These are phyloP conservation scores for Cyberlindnera xishuangbannaensis DNA, from an alignment of 805 yeast genomes.

Conservation along the genomic window DNA sequence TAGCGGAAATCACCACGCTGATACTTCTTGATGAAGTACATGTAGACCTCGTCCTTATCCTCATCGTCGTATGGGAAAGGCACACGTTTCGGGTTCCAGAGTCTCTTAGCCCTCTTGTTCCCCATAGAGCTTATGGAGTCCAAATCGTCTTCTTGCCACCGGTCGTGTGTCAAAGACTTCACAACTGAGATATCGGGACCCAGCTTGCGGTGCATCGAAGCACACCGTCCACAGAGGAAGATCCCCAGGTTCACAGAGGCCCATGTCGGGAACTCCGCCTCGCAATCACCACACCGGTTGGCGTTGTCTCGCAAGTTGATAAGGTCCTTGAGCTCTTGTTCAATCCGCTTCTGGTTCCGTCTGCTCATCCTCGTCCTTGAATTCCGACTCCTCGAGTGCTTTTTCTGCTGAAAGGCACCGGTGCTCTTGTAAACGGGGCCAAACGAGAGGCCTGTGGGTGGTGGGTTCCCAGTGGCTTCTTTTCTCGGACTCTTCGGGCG, in stretches of 20 bases:
- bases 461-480: background rate
- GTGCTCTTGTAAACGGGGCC: background rate
- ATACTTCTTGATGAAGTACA: constrained; percentile 63
- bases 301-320: constrained; percentile 53
- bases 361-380: constrained; percentile 29
- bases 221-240: constrained; percentile 81
- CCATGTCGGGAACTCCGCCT: constrained; percentile 51
- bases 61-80: constrained; percentile 77
- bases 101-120: constrained; percentile 49
- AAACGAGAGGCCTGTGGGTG: too few relatives aligned
- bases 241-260: constrained; percentile 45
- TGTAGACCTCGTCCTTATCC: constrained; percentile 53
- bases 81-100: constrained; percentile 64
- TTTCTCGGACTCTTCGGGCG: too few relatives aligned
- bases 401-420: too few relatives aligned
- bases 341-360: constrained; percentile 38
- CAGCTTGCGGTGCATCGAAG: constrained; percentile 65
- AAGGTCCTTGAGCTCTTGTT: constrained; percentile 50
- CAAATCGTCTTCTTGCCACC: constrained; percentile 58
- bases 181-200: constrained; percentile 59
- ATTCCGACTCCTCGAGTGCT: too few relatives aligned
- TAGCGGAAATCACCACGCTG: constrained; percentile 49
- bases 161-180: constrained; percentile 67
- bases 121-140: constrained; percentile 42
- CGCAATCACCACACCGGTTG: constrained; percentile 79